Evolutionary conservation across 176 grass and related monocot species (phyloP), one percentile per base, ranked within the genome.

Genomic region (Oryza meyeriana): DNA sequence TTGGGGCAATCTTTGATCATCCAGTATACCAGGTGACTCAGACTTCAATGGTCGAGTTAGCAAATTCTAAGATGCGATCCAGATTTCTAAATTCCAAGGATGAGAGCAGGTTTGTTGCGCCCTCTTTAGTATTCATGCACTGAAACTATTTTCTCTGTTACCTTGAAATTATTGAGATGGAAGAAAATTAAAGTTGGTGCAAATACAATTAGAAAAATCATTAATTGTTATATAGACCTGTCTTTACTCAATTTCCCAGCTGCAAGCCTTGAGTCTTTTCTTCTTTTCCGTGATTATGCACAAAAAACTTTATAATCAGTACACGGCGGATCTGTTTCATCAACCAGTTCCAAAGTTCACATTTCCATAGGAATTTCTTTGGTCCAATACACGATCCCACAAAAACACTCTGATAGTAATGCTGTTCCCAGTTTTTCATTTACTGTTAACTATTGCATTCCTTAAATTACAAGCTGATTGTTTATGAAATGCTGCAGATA

Each of bases 1-100:
- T 98, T 71, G 95, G 95, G 24, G 82, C 82, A 30, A 91, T 98
- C 82, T 93, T 90, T 89, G 92, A 87, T 44, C 92, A 98, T 87
- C 84, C 84, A 13, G 85, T 98, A 66, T 98, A 93, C 83, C 73
- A 92, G 71, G 84, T 92, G 62, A 84, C 90, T n/a, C 95, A 89
- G 69, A 93, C 83, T 64, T 77, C 74, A 88, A 91, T 89, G 81
- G 31, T 95, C 66, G 88, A 87, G 75, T 61, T 94, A 79, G 84
- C 89, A 79, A 87, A 89, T 89, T 89, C 92, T 52, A 78, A 79
- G 41, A 84, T 44, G 10, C 73, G 64, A 28, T 86, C 89, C 28
- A 85, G 25, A 36, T 86, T 85, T 62, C 77, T 64, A 25, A 87
- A 74, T 78, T 72, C 66, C 24, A 89, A 81, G 77, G 75, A 91